Percentiles rank a stretch among this genome's conserved stretches.
phyloP scores from a whole-genome alignment of 495 filamentous ascomycete genomes.

The Astrothelium macrocarpum region DNA sequence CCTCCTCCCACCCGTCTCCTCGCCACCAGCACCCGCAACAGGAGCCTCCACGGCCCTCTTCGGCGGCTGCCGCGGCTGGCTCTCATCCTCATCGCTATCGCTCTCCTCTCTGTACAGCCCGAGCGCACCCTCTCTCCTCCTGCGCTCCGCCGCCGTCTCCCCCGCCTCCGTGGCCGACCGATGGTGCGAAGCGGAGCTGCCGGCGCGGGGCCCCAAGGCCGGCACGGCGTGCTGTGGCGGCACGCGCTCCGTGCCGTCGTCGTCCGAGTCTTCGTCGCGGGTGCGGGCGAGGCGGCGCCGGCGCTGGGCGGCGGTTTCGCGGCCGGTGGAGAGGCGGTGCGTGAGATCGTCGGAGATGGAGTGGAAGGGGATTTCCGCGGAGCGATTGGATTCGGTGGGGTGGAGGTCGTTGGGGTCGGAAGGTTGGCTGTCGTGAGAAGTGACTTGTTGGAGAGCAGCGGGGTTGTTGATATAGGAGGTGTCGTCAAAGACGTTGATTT shows the following conservation, averaged over 20 bases:
- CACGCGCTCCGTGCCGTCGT: slow-evolving; percentile 48
- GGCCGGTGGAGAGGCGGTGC: slow-evolving; percentile 9
- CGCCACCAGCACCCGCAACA: slow-evolving; percentile 12
- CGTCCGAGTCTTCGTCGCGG: slow-evolving; percentile 40
- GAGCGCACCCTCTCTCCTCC: slow-evolving; percentile 76
- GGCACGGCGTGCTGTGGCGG: slow-evolving; percentile 21
- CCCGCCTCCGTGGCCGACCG: slow-evolving; percentile 37
- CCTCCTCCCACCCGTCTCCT: slow-evolving; percentile 30
- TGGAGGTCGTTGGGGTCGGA: slow-evolving; percentile 20
- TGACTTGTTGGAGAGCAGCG: slow-evolving; percentile 20
- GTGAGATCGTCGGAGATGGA: slow-evolving; percentile 23
- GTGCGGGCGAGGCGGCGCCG: slow-evolving; percentile 22
- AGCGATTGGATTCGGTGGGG: slow-evolving; percentile 25
- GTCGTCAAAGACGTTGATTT: neutral
- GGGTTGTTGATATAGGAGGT: slow-evolving; percentile 10
- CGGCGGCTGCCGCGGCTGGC: slow-evolving; percentile 12
- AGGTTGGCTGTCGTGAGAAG: slow-evolving; percentile 17
- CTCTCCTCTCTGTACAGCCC: slow-evolving; percentile 51
- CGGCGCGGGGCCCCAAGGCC: neutral
- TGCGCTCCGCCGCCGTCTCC: slow-evolving; percentile 76
- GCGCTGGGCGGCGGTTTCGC: slow-evolving; percentile 18
- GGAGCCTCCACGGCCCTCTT: slow-evolving; percentile 21
- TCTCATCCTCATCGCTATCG: slow-evolving; percentile 54
- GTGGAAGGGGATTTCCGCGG: slow-evolving; percentile 28
- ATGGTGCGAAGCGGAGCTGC: slow-evolving; percentile 13